A percentile compares a stretch with the other conserved stretches of the same genome.
Evolutionary conservation across 2,329 filamentous ascomycete genomes (phyloP).

Genomic region (Clarireedia homoeocarpa): DNA sequence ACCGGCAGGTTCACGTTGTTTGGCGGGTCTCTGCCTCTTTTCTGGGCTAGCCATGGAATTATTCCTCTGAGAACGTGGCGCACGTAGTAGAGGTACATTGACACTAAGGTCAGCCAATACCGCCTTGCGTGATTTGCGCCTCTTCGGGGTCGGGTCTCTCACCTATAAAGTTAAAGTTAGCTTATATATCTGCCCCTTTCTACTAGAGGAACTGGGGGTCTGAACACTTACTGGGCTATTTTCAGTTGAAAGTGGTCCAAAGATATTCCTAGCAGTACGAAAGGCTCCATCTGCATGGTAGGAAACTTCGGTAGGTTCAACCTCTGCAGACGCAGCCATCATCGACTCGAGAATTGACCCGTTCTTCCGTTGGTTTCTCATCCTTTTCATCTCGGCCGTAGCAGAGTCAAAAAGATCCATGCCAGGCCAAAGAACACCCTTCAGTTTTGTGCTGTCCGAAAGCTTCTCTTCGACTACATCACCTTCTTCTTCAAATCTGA

Average conservation of each 20-base stretch:
- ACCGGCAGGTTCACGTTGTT: constrained; percentile 1
- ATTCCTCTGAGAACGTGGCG: constrained; percentile 13
- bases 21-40: constrained; percentile 13
- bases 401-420: constrained; percentile 80
- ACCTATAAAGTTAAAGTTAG: constrained; percentile 5
- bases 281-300: constrained; percentile 47
- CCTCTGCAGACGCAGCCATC: constrained; percentile 52
- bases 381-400: constrained; percentile 62
- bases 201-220: too few species aligned
- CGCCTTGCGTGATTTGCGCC: constrained; percentile 22
- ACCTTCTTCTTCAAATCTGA: constrained; percentile 12
- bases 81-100: constrained; percentile 22
- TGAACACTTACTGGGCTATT: constrained; percentile 39
- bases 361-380: constrained; percentile 72
- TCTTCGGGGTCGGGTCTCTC: constrained; percentile 22
- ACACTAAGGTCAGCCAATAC: constrained; percentile 17
- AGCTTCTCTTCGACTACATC: constrained; percentile 18
- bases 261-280: constrained; percentile 48
- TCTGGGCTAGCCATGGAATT: constrained; percentile 11
- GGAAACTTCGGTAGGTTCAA: constrained; percentile 58
- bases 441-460: constrained; percentile 40
- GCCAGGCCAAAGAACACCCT: constrained; percentile 67
- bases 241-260: constrained; percentile 48
- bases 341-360: constrained; percentile 62
- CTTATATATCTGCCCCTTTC: too few species aligned